Evolutionary conservation across 164 flowering plant genomes (phyloP).

Genomic region (Liriodendron chinense): DNA sequence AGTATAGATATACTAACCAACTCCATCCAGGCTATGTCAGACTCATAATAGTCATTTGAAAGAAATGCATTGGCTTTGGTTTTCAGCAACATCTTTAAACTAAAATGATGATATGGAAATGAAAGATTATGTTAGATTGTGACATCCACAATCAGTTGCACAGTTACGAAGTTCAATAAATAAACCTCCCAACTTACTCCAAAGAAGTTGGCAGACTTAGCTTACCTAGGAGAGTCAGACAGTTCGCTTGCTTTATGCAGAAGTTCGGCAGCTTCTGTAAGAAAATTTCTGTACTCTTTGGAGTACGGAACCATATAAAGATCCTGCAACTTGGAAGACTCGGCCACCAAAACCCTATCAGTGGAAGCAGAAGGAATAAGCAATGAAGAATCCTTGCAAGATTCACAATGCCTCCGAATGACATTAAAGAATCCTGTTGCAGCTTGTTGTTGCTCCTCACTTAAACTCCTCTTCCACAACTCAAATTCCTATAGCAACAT

Average conservation of each 20-base stretch:
- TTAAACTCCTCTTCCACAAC: slow-evolving; percentile 63
- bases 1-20: slow-evolving; percentile 54
- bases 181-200: neutral
- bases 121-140: neutral
- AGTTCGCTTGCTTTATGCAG: slow-evolving; percentile 79
- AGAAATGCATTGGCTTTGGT: slow-evolving; percentile 86
- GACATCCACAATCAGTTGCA: neutral
- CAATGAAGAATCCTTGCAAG: slow-evolving; percentile 30
- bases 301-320: slow-evolving; percentile 68
- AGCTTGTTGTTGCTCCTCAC: slow-evolving; percentile 47
- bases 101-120: slow-evolving; percentile 22
- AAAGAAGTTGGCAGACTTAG: neutral
- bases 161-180: neutral
- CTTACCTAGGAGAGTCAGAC: slow-evolving; percentile 68
- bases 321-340: slow-evolving; percentile 25
- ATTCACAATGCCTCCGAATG: slow-evolving; percentile 67
- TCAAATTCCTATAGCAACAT: slow-evolving; percentile 68
- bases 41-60: slow-evolving; percentile 90
- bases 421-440: slow-evolving; percentile 77
- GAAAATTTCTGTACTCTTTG: slow-evolving; percentile 53
- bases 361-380: slow-evolving; percentile 8
- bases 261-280: slow-evolving; percentile 65
- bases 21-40: slow-evolving; percentile 98
- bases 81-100: slow-evolving; percentile 83
- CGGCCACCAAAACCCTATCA: slow-evolving; percentile 16